Evolutionary conservation across 306 rosid genomes (phyloP), one percentile per base, ranked within the genome.

Genomic region (Casuarina glauca): DNA sequence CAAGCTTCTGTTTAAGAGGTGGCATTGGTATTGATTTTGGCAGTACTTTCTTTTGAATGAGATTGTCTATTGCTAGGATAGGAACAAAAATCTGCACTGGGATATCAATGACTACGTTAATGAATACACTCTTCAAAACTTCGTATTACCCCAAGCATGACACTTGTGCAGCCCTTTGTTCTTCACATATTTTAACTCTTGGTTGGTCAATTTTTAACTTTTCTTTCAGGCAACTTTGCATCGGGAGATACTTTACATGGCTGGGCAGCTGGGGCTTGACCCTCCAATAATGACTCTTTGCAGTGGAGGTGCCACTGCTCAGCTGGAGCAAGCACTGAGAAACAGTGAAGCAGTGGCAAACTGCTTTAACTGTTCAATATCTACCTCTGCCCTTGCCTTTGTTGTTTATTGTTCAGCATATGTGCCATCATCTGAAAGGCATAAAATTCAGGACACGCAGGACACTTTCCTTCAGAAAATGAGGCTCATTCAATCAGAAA

Each of bases 331-430:
- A 75, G 98, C 98, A 16, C 80, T 92, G 36, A 86, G 78, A 87
- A 92, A 95, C 86, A 83, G 98, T 84, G 98, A 94, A 88, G 98
- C 98, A 50, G 93, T 95, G 80, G 93, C 97, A 70, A 84, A 82
- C 67, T 79, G 88, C 85, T 95, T 91, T 82, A 86, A 84, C 53
- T 81, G 90, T 77, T 95, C 98, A 55, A 84, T 95, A 85, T 91
- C 92, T 0, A 86, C 92, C 61, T 88, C 93, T 73, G 82, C 96
- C 42, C 64, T 95, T 60, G 53, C 60, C 51, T 89, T 95, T 77
- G 87, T 91, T 76, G 55, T 87, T 48, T 95, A 92, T 80, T 95
- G 98, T 84, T 92, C 98, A 42, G 60, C 89, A 73, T 16, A 32
- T 75, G 81, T 82, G 70, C 85, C 89, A 45, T 74, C 81, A 46